Conservation (phyloP, 2,329 filamentous ascomycete genomes). For the Rutstroemia sp. region DNA sequence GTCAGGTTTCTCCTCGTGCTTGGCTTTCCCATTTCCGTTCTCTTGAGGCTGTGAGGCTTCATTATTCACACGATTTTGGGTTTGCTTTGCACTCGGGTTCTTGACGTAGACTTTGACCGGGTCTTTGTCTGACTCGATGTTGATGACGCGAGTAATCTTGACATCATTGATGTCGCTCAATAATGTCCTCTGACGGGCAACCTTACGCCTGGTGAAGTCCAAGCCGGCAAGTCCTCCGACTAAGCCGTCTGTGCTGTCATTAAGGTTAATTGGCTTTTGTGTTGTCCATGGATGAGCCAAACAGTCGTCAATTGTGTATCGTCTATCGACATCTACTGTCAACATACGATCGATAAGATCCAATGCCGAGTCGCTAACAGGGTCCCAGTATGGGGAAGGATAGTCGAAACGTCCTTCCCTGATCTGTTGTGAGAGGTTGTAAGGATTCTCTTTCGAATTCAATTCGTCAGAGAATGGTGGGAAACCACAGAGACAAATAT, state of each 20-base stretch:
- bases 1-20: conserved; percentile 58
- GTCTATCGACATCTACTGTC: conserved; percentile 73
- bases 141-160: conserved; percentile 50
- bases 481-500: conserved; percentile 95
- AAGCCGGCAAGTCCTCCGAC: conserved; percentile 78
- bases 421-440: conserved; percentile 82
- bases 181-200: conserved; percentile 76
- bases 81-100: conserved; percentile 44
- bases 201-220: conserved; percentile 76
- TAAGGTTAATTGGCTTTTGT: conserved; percentile 49
- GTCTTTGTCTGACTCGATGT: conserved; percentile 43
- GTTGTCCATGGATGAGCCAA: conserved; percentile 87
- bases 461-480: conserved; percentile 96
- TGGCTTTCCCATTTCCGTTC: conserved; percentile 22
- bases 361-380: conserved; percentile 75
- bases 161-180: conserved; percentile 77
- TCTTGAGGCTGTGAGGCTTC: conserved; percentile 10
- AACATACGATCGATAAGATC: conserved; percentile 95
- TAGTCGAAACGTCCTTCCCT: conserved; percentile 86
- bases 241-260: conserved; percentile 86
- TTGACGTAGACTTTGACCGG: conserved; percentile 70
- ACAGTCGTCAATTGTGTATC: conserved; percentile 86
- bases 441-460: conserved; percentile 73
- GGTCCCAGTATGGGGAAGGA: conserved; percentile 93
- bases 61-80: conserved; percentile 38